phyloP scores from a whole-genome alignment of 352 stramenopile genomes.

The Thalassiosira livingstoniorum region DNA sequence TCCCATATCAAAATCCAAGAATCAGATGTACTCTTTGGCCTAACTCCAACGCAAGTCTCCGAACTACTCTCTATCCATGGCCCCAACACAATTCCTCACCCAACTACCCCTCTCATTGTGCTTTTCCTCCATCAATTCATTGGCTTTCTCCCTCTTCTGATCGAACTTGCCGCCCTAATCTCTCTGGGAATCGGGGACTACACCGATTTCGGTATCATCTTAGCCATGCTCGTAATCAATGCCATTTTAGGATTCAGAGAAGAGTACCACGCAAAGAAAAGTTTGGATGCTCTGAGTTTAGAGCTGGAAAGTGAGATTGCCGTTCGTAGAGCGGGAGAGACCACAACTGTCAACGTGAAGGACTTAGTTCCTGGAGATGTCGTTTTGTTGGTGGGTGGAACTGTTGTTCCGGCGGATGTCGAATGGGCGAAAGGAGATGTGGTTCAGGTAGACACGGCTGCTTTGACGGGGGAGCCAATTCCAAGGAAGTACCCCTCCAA shows the following conservation, averaged over 20 bases:
- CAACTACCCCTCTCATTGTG: slow-evolving; percentile 46
- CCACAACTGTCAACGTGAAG: slow-evolving; percentile 46
- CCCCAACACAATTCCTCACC: slow-evolving; percentile 47
- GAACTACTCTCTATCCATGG: slow-evolving; percentile 22
- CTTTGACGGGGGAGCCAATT: slow-evolving; percentile 93
- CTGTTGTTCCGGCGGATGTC: slow-evolving; percentile 56
- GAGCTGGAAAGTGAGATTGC: slow-evolving; percentile 64
- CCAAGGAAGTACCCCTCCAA: slow-evolving; percentile 82
- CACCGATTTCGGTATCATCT: slow-evolving; percentile 66
- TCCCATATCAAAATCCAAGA: too few species aligned
- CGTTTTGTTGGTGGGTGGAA: slow-evolving; percentile 75
- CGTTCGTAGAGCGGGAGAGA: slow-evolving; percentile 55
- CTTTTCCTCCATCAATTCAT: slow-evolving; percentile 56
- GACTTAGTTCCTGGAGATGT: slow-evolving; percentile 79
- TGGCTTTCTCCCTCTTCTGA: slow-evolving; percentile 62
- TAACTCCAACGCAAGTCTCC: slow-evolving; percentile 28
- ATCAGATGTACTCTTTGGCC: slow-evolving; percentile 42
- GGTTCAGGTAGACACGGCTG: slow-evolving; percentile 89
- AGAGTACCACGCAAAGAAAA: slow-evolving; percentile 73
- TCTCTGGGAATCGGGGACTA: slow-evolving; percentile 66
- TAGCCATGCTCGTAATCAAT: slow-evolving; percentile 72
- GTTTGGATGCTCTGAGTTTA: slow-evolving; percentile 62
- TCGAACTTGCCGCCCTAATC: slow-evolving; percentile 70
- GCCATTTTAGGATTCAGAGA: slow-evolving; percentile 67
- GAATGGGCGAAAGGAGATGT: slow-evolving; percentile 71